phyloP scores from a whole-genome alignment of 2,329 filamentous ascomycete species.

The Fusarium protoensiforme region DNA sequence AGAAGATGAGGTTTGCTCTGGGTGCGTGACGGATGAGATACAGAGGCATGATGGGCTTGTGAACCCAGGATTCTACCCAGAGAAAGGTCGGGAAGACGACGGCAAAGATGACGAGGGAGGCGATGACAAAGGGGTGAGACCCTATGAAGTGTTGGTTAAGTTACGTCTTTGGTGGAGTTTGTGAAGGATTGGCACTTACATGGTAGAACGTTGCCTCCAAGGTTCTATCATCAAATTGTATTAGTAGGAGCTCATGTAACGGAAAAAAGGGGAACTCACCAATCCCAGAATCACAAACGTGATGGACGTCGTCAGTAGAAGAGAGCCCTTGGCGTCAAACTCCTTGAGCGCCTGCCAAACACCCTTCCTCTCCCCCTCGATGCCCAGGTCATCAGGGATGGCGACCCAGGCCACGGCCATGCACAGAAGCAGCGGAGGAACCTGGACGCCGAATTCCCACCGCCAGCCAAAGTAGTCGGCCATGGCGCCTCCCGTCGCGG shows the following conservation, averaged over 20 bases:
- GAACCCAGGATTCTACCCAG: constrained; percentile 61
- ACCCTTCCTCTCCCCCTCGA: constrained; percentile 57
- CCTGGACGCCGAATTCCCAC: constrained; percentile 75
- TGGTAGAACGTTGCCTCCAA: constrained; percentile 72
- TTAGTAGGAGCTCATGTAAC: background rate
- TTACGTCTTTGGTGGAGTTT: background rate
- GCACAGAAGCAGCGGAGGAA: constrained; percentile 61
- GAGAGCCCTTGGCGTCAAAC: constrained; percentile 68
- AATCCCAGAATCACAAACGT: constrained; percentile 70
- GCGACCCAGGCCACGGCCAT: constrained; percentile 57
- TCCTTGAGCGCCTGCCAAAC: constrained; percentile 61
- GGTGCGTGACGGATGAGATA: constrained; percentile 61
- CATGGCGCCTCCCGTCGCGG: constrained; percentile 76
- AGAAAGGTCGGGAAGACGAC: constrained; percentile 63
- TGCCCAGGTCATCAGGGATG: constrained; percentile 65
- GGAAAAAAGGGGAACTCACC: constrained; percentile 50
- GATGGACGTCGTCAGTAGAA: constrained; percentile 62
- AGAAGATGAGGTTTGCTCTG: constrained; percentile 67
- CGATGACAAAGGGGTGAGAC: constrained; percentile 68
- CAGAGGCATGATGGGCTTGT: constrained; percentile 70
- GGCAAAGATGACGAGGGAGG: constrained; percentile 60
- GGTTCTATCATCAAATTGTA: constrained; percentile 53
- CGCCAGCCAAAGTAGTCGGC: constrained; percentile 79
- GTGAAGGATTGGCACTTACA: constrained; percentile 53
- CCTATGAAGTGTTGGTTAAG: constrained; percentile 48